Conservation (phyloP, 2,329 filamentous ascomycete species). For the Penicillium occitanis region DNA sequence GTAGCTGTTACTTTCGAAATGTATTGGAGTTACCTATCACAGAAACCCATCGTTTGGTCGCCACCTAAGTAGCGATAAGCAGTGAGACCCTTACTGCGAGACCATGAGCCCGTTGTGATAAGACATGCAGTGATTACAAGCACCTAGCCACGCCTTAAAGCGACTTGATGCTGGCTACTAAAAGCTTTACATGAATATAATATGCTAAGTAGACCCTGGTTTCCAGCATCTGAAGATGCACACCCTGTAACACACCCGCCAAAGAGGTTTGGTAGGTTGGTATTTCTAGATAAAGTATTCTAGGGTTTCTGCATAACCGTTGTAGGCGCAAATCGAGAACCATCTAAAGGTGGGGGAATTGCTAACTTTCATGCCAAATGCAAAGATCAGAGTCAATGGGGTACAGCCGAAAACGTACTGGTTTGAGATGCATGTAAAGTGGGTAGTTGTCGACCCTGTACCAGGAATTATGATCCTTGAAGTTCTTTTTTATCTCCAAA, state of each 20-base stretch:
- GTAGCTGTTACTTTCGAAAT: neutral
- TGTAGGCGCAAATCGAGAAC: neutral
- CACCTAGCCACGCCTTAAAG: neutral
- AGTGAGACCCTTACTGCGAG: neutral
- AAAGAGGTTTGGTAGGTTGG: neutral
- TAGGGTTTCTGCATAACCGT: neutral
- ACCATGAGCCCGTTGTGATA: neutral
- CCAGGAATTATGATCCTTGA: too few relatives aligned
- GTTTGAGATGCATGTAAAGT: too few relatives aligned
- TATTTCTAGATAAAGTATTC: neutral
- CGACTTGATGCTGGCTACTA: neutral
- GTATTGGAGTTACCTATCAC: neutral
- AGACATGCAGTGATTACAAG: neutral
- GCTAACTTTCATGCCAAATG: neutral
- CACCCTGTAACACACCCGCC: neutral
- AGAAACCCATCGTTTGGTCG: neutral
- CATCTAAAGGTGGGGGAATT: neutral
- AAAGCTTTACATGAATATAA: neutral
- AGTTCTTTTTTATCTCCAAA: too few relatives aligned
- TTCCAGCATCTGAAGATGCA: neutral
- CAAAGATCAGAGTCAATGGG: neutral
- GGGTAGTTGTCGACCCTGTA: too few relatives aligned
- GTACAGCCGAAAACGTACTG: too few relatives aligned
- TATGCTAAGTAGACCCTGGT: neutral
- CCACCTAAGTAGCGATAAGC: neutral